Percentiles rank a stretch among this genome's conserved stretches.
These are phyloP conservation scores for Inga laurina DNA, from an alignment of 306 rosid species.

Conservation along the genomic window DNA sequence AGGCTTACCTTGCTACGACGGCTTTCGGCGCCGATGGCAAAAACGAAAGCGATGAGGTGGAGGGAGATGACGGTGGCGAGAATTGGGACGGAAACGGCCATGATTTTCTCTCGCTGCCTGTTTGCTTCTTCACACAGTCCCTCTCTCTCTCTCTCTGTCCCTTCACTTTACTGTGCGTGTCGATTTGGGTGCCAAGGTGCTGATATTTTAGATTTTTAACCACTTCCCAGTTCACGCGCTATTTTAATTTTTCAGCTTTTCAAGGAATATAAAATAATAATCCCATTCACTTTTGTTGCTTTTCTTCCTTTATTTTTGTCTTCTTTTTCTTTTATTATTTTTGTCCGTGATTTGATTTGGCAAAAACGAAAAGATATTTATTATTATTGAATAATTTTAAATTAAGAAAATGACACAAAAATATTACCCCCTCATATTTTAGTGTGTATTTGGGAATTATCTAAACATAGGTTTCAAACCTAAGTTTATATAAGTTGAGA, in stretches of 20 bases:
- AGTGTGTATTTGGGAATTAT: too few relatives aligned
- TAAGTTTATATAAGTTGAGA: too few relatives aligned
- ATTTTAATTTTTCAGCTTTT: neutral
- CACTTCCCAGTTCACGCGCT: neutral
- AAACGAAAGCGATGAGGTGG: slow-evolving; percentile 82
- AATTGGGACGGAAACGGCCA: slow-evolving; percentile 70
- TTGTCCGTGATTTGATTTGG: neutral
- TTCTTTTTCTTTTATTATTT: neutral
- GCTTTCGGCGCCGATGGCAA: slow-evolving; percentile 90
- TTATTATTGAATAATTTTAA: neutral
- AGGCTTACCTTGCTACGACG: slow-evolving; percentile 73
- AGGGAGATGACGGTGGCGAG: slow-evolving; percentile 61
- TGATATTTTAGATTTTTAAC: neutral
- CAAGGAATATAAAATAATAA: neutral
- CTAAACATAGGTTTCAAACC: too few relatives aligned
- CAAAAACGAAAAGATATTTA: neutral
- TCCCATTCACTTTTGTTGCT: neutral
- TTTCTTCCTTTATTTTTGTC: neutral
- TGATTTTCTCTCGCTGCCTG: slow-evolving; percentile 7
- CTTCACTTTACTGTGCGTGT: neutral
- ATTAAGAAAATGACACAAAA: too few relatives aligned
- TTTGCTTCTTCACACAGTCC: neutral
- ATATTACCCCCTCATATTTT: too few relatives aligned
- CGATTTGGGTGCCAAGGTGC: neutral
- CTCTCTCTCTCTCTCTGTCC: neutral